Evolutionary conservation across 176 grass and related monocot genomes (phyloP).

Genomic region (Saccharum spontaneum): DNA sequence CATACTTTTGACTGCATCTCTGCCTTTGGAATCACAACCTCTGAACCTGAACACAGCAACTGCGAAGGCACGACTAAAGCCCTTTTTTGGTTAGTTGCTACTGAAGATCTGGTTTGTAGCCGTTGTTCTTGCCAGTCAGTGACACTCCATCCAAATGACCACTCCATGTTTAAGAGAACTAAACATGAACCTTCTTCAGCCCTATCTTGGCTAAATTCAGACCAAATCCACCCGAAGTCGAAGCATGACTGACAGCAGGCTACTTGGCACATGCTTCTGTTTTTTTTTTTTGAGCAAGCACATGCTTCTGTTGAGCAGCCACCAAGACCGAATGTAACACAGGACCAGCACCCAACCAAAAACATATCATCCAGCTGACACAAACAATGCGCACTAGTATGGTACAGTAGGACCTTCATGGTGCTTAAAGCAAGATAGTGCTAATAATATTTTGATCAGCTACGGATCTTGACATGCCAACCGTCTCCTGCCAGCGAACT

Average conservation of each 20-base stretch:
- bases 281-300: not conserved
- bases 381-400: not conserved
- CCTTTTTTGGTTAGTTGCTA: not conserved
- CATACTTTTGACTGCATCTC: not conserved
- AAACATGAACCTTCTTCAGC: not conserved
- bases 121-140: not conserved
- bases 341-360: conserved; percentile 8
- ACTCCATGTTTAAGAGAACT: not conserved
- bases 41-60: not conserved
- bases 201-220: not conserved
- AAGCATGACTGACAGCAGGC: not conserved
- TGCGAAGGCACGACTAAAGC: not conserved
- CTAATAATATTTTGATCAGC: not conserved
- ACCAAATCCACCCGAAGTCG: not conserved
- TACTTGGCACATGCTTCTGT: not conserved
- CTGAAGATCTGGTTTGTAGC: not conserved
- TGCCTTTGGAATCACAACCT: not conserved
- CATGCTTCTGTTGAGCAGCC: not conserved
- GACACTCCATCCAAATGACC: not conserved
- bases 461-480: conserved; percentile 28
- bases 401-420: conserved; percentile 1
- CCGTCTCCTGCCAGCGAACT: not conserved
- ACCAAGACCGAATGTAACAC: not conserved
- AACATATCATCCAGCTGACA: not conserved
- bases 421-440: conserved; percentile 17